Evolutionary conservation across 805 yeast genomes (phyloP), one percentile per base, ranked within the genome.

Genomic region (Suhomyces xylopsoci): DNA sequence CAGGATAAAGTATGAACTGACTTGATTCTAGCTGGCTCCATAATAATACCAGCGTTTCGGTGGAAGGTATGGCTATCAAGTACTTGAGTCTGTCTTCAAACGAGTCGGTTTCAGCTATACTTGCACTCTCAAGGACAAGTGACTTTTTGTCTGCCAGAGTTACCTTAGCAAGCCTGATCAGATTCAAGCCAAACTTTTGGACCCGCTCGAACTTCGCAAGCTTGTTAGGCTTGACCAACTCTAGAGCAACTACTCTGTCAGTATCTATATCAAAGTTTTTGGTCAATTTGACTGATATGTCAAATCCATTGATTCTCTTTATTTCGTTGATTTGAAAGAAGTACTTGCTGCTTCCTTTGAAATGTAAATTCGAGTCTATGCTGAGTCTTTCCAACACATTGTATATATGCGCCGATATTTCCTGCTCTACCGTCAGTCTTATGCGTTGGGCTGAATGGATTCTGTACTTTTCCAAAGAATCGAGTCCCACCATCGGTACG

Each of bases 311-410:
- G 4, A 41, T 24, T 9, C 38, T 50, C 5, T 45, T 30, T 7
- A 59, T 20, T 1, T 43, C 43, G n/a, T 59, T 51, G 12, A 68
- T 52, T 26, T 55, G 48, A 36, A 55, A 43, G 40, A 66, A 64
- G 54, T 73, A 71, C 53, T 71, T 72, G 51, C 77, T 72, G 10
- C 50, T 51, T 1, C 69, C 70, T 40, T 56, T 60, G 7, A 61
- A 42, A 3, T 34, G 47, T 10, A 57, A 49, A 14, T 55, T 55
- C 7, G 51, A 44, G 7, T 62, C 57, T 2, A 62, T 59, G 15
- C 54, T 46, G 4, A 67, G 34, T 48, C 70, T 47, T 1, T 56
- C 45, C 25, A 69, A 44, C 2, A 66, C 67, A 15, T 47, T 54
- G 3, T 34, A 10, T 3, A 65, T 40, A 48, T 65, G 68, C 3